Base-by-base conservation (phyloP, 2,329 filamentous ascomycete genomes). In the Balansia obtecta region DNA sequence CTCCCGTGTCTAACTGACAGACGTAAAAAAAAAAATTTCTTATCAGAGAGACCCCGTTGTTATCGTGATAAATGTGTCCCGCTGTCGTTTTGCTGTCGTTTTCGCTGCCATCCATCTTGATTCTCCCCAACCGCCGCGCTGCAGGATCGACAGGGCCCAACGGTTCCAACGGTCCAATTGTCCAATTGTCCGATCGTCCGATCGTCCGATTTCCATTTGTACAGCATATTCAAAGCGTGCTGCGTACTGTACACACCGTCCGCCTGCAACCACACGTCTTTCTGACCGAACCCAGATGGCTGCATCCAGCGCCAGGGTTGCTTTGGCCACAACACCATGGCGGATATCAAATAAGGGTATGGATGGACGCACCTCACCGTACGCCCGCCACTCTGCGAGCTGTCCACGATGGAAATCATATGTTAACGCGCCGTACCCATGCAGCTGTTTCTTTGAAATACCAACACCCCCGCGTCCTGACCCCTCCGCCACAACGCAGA, bases 251-350 rank as follows among this genome's bases (percentile, higher is more conserved):
- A 48, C 22, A 30, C 37, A 37, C 34, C 33, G 5, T 34, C 13
- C 33, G 9, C 27, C 7, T 27, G 27, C 27, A 27, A 27, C 27
- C 27, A 27, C 27, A 6, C 27, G 27, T 16, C 30, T 33, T 45
- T 45, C 18, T 40, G 16, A 41, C 43, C 32, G 30, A 50, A 32
- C 44, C 46, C 48, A 50, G 37, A 58, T 58, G 56, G 53, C 56
- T 45, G 50, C 54, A 37, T 51, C 50, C 39, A 51, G 46, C 41
- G 51, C 53, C 56, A 56, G 54, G 47, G 49, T 56, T 38, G 48
- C 56, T 50, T 39, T 43, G 11, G 53, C 53, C 48, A 46, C 53
- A 48, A 51, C 51, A 39, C 47, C 53, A 42, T 56, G 56, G 57
- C 54, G 53, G 40, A 50, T 50, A 45, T 52, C 56, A 3, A 32